phyloP scores from a whole-genome alignment of 1,139 yeast species.

The Diutina mesorugosa region DNA sequence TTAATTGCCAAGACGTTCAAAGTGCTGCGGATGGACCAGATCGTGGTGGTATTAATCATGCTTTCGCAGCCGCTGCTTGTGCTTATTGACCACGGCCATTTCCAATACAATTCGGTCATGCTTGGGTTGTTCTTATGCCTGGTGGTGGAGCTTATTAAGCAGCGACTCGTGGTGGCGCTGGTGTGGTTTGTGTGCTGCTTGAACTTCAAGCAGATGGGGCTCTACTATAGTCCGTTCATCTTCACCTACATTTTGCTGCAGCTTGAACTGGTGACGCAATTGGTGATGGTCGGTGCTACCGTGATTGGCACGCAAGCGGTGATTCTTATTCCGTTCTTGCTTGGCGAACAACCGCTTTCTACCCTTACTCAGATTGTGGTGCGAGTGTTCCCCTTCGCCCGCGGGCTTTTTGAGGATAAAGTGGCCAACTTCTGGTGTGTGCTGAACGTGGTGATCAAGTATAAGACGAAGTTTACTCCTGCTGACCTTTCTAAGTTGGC shows the following conservation, averaged over 20 bases:
- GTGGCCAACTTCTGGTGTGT: constrained; percentile 98
- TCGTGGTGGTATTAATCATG: constrained; percentile 60
- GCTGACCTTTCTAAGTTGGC: constrained; percentile 52
- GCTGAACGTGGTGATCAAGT: constrained; percentile 63
- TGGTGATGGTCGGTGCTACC: constrained; percentile 48
- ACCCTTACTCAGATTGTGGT: constrained; percentile 26
- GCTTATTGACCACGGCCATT: constrained; percentile 92
- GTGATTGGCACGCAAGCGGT: constrained; percentile 43
- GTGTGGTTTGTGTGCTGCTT: constrained; percentile 67
- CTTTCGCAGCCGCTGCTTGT: constrained; percentile 72
- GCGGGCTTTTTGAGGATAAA: constrained; percentile 96
- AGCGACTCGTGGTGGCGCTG: constrained; percentile 58
- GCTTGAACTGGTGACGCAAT: constrained; percentile 22
- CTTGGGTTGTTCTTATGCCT: constrained; percentile 69
- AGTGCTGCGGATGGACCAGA: constrained; percentile 60
- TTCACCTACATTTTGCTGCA: constrained; percentile 50
- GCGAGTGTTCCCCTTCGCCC: constrained; percentile 79
- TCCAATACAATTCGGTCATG: constrained; percentile 92
- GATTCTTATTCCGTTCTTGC: constrained; percentile 50
- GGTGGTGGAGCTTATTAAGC: constrained; percentile 51
- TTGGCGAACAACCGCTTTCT: constrained; percentile 8
- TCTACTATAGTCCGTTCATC: constrained; percentile 83
- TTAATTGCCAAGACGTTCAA: constrained; percentile 40
- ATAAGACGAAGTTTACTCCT: constrained; percentile 41
- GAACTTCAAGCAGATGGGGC: constrained; percentile 89